Conservation (phyloP, 768 basidiomycete species). For the Lactarius evosmus region DNA sequence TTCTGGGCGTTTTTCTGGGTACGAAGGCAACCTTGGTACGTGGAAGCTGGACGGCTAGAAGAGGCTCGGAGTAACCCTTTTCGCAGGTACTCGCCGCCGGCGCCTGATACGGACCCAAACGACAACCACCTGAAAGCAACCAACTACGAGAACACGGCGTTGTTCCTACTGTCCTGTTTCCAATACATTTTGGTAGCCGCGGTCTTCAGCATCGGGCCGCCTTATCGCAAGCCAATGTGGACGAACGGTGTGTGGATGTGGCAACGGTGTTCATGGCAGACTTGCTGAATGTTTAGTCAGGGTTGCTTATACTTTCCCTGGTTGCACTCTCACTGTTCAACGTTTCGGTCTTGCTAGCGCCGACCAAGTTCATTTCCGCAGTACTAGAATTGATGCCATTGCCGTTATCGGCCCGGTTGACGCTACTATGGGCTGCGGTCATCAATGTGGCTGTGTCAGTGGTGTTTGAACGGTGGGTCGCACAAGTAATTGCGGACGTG, state of each 20-base stretch:
- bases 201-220: conserved; percentile 97
- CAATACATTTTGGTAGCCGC: conserved; percentile 97
- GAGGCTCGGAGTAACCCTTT: not conserved
- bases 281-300: conserved; percentile 38
- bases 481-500: conserved; percentile 51
- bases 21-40: conserved; percentile 77
- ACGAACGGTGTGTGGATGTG: conserved; percentile 68
- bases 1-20: conserved; percentile 91
- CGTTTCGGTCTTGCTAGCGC: conserved; percentile 68
- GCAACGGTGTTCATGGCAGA: not conserved
- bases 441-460: conserved; percentile 71
- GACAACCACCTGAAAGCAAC: conserved; percentile 73
- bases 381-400: conserved; percentile 77
- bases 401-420: conserved; percentile 61
- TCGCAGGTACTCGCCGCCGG: conserved; percentile 25
- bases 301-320: conserved; percentile 79
- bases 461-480: conserved; percentile 74
- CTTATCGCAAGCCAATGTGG: conserved; percentile 93
- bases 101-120: conserved; percentile 39
- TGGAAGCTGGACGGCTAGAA: not conserved
- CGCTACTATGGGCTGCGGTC: conserved; percentile 62
- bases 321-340: conserved; percentile 67
- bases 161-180: conserved; percentile 96
- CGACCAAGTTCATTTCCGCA: conserved; percentile 54
- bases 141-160: conserved; percentile 88